phyloP scores from a whole-genome alignment of 257 asterid species.

The Solanum dulcamara region DNA sequence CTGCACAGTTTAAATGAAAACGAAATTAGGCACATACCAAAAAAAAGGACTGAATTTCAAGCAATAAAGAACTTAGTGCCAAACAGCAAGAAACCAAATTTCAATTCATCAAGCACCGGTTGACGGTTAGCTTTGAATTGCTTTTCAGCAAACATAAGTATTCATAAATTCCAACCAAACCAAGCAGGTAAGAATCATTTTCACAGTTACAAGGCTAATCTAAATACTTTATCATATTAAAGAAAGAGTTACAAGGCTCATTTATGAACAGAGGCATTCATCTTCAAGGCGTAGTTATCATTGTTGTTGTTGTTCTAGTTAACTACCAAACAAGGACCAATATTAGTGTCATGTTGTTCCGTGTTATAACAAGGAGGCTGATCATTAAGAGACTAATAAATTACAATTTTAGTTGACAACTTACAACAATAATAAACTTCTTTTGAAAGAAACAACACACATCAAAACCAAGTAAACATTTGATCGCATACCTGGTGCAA shows the following conservation, averaged over 20 bases:
- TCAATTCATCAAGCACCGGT: background rate
- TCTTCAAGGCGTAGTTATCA: background rate
- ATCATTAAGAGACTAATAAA: background rate
- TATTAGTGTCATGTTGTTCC: background rate
- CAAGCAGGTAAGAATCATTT: conserved; percentile 6
- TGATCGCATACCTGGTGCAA: conserved; percentile 17
- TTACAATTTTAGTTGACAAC: background rate
- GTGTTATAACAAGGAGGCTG: background rate
- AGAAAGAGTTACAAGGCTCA: background rate
- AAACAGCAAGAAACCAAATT: background rate
- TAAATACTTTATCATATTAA: background rate
- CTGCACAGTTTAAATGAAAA: background rate
- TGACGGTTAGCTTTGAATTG: background rate
- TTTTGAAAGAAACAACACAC: background rate
- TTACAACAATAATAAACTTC: background rate
- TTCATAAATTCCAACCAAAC: background rate
- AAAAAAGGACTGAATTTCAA: background rate
- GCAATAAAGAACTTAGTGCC: background rate
- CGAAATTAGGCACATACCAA: background rate
- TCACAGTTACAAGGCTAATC: background rate
- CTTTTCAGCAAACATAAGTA: background rate
- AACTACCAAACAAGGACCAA: background rate
- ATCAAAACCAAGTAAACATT: background rate
- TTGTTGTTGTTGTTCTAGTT: background rate
- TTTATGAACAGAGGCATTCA: background rate